Base-by-base conservation (phyloP, 768 basidiomycete genomes). In the Sutorius australiensis region DNA sequence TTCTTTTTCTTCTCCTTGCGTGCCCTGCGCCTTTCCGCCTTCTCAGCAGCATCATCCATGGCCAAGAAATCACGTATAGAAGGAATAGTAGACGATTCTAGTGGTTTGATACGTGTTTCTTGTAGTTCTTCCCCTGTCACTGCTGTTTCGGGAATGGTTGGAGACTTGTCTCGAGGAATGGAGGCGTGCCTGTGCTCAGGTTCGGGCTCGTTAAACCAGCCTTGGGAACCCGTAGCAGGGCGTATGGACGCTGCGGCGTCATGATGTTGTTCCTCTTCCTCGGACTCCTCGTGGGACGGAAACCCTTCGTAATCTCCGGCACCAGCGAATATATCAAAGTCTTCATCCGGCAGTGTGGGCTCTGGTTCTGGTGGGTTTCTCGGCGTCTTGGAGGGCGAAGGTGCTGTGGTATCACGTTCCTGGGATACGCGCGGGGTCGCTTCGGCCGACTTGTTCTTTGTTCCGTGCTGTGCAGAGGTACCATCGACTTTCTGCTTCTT, bases 261-360 rank as follows among this genome's bases (percentile, higher is more conserved):
- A 40, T 41, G n/a, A 14, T 47, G 53, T 24, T 47, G 53, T 24
- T 24, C 24, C 24, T 63, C 67, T n/a, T 63, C 76, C 12, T 78
- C 77, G 6, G 77, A 77, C 31, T 79, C 82, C 17, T 81, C 79
- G 45, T 80, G 80, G 19, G 75, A 82, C 5, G 72, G 79, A 7
- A 88, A 65, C 1, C 89, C 89, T 47, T 86, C 78, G 63, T 95
- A 97, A 45, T 91, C 90, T 9, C 86, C 92, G 5, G 82, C 89
- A 48, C 75, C 93, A 2, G 83, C 88, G 66, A 97, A 97, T 39
- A 97, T 95, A 64, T 95, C 89, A 38, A 91, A 80, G 48, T 91
- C 83, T 17, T 82, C 83, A n/a, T 74, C 56, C 6, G 73, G 69
- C 52, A 66, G 59, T 6, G 63, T 55, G 6, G 51, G 55, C 31